Base-by-base conservation (phyloP, 2,329 filamentous ascomycete species). In the Dryadomyces quercivorus region DNA sequence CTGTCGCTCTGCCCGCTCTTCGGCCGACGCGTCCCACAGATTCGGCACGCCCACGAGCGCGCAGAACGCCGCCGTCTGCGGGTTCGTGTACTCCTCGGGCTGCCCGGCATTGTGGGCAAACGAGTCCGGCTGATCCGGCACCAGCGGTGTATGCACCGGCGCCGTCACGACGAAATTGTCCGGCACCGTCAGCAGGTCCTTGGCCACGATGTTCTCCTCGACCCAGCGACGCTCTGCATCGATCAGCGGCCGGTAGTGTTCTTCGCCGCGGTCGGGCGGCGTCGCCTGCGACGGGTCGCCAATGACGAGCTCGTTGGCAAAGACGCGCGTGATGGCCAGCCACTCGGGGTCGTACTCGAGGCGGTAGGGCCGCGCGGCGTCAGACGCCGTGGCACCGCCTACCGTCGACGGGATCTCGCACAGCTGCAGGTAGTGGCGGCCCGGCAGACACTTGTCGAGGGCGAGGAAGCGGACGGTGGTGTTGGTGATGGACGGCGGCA, bases 281-380 rank as follows among this genome's bases (percentile, higher is more conserved):
- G 78, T 68, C 43, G 69, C 67, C 2, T 47, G 67, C 42, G 8
- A 70, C 65, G 73, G 74, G 59, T 85, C 74, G 56, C 88, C 86
- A 42, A 92, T 71, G 1, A 72, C 68, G 2, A 93, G 74, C 44
- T 81, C 75, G 3, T 73, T 62, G 44, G 86, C 81, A 64, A 97
- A 94, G 8, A 83, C 85, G 45, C 92, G 86, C 13, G 85, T 91
- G 59, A 98, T 96, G 45, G 93, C 86, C 8, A 98, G 82, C 92
- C 92, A 98, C 70, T 98, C 93, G 12, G 84, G 81, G 67, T 98
- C 93, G 65, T 98, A 97, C 50, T 82, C 73, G 0, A 96, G 75
- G 12, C 71, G 73, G 60, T 81, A 78, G 1, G 2, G 72, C 40
- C 48, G 16, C 9, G 57, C 49, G 9, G 8, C 10, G 2, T 44